Evolutionary conservation across 345 rosid species (phyloP).

Genomic region (Gynandropsis gynandra): DNA sequence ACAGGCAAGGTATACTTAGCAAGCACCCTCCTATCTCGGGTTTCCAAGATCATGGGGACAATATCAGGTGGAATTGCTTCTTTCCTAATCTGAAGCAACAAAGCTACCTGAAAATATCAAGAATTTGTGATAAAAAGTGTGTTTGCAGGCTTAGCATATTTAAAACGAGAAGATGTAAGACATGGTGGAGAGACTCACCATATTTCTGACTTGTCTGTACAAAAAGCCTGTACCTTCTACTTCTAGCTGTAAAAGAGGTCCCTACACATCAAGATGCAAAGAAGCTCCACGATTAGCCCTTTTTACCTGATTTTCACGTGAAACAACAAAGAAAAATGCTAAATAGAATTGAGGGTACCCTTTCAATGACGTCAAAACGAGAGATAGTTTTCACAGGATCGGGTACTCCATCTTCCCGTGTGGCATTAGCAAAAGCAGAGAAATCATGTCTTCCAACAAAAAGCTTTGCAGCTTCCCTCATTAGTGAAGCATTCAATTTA

Average conservation of each 20-base stretch:
- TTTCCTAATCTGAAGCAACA: slow-evolving; percentile 78
- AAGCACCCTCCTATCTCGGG: slow-evolving; percentile 64
- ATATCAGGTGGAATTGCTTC: slow-evolving; percentile 69
- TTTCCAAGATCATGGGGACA: slow-evolving; percentile 55
- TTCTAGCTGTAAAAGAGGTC: slow-evolving; percentile 68
- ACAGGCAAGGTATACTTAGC: slow-evolving; percentile 59
- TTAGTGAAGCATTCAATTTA: slow-evolving; percentile 47
- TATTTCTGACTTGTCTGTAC: slow-evolving; percentile 88
- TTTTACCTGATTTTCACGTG: background rate
- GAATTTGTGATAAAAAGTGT: background rate
- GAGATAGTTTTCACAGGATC: slow-evolving; percentile 65
- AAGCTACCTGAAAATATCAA: slow-evolving; percentile 52
- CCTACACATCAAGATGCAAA: slow-evolving; percentile 33
- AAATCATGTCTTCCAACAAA: slow-evolving; percentile 71
- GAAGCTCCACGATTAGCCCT: background rate
- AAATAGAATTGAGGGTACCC: slow-evolving; percentile 33
- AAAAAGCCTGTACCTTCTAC: slow-evolving; percentile 90
- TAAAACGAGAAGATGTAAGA: background rate
- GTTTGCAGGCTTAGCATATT: background rate
- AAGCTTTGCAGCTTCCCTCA: slow-evolving; percentile 64
- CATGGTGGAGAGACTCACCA: slow-evolving; percentile 38
- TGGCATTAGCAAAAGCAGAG: slow-evolving; percentile 82
- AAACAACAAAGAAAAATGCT: background rate
- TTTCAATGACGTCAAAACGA: slow-evolving; percentile 55
- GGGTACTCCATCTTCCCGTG: slow-evolving; percentile 53